Base-by-base conservation (phyloP, 257 asterid genomes). In the Echites panduratus region DNA sequence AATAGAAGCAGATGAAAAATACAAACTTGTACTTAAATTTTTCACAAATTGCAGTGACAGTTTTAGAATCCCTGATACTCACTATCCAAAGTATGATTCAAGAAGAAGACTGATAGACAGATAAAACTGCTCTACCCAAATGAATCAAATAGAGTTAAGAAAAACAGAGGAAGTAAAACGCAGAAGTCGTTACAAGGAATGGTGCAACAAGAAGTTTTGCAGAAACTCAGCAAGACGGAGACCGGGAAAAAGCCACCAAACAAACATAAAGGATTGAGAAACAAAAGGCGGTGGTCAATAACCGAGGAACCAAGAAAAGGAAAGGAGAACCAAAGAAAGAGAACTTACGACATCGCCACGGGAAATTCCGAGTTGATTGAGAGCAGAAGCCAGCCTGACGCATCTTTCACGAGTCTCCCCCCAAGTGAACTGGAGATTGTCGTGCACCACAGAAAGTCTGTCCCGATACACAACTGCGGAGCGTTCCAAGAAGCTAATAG, bases 401-500 rank as follows among this genome's bases (percentile, higher is more conserved):
- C 80, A 78, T 48, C 82, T 71, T 14, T 43, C 67, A 45, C 48
- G 73, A 17, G 85, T 81, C 52, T 81, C 56, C 8, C 53, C 75
- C 85, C 85, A 78, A 6, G 82, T 78, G 77, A 70, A 81, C 9
- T 5, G 68, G 24, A 72, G 27, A 47, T 59, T 27, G 22, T 75
- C 80, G 65, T 62, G 58, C 1, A 72, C 77, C 2, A 81, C 47
- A 9, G 82, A 68, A 75, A 70, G 49, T 61, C 70, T 72, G 29
- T 81, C 82, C 38, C 80, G 57, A 40, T 77, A 81, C 40, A 81
- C 80, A 38, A 77, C 47, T 7, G 82, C 82, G 4, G 85, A 76
- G 27, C 82, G 75, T 43, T 81, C 70, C 78, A 81, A 53, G 80
- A 81, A 81, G 66, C 78, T 71, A 35, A 78, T 74, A 49, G 85